Base-by-base conservation (phyloP, 148 eudicot species). In the Chenopodium formosanum region DNA sequence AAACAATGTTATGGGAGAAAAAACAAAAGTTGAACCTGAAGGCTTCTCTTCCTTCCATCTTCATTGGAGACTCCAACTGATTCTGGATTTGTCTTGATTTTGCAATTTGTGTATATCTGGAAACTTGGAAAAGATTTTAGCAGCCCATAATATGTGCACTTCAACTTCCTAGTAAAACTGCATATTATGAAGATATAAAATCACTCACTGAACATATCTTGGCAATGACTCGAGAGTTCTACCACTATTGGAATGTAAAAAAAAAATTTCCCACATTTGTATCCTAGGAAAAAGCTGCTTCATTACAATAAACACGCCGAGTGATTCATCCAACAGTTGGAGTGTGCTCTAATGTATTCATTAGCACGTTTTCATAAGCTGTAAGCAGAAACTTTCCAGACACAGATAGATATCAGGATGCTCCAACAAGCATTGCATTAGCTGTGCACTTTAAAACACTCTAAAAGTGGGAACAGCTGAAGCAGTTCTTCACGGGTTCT, bases 381-480 rank as follows among this genome's bases (percentile, higher is more conserved):
- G 25, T 32, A 5, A 31, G 25, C 66, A 56, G 47, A 32, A 60
- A 76, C 32, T 56, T 12, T 47, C 37, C 20, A 1, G 11, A 19
- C 7, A 14, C 40, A 78, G 23, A 66, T 29, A 12, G 71, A 60
- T 27, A 31, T 69, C 32, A 22, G 27, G 25, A 52, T 50, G 50
- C n/a, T 76, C 70, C 46, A 31, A 73, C 5, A 44, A 62, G 44
- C 79, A 58, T 46, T 58, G 7, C 25, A 75, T 85, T 79, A 95
- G 88, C 97, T 93, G 86, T 95, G 98, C 78, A 95, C 97, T 89
- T 95, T 95, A 84, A 95, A 93, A 89, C 97, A 92, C 76, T 66
- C 76, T 48, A 95, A 80, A 83, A 80, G 81, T 9, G 98, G 97
- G 83, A 95, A 95, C 83, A 93, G 4, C 76, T 86, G 89, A 69